These are phyloP conservation scores for Tephrocybe sp. DNA, from an alignment of 768 basidiomycete species.

Conservation along the genomic window DNA sequence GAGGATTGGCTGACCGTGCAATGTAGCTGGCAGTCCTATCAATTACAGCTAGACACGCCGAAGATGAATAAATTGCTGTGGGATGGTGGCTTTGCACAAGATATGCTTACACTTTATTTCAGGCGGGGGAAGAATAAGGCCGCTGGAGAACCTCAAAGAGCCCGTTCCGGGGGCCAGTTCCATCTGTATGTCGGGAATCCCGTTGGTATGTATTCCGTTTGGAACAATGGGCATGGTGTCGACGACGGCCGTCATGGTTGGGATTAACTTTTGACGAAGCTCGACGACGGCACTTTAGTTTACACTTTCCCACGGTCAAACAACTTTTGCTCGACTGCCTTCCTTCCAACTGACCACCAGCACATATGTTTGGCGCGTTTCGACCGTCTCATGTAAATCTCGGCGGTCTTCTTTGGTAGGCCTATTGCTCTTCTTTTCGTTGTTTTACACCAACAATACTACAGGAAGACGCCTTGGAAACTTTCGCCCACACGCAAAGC, in stretches of 20 bases:
- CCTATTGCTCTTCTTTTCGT: neutral
- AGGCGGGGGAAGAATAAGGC: conserved; percentile 93
- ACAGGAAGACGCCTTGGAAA: conserved; percentile 94
- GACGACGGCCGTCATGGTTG: conserved; percentile 47
- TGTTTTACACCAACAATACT: conserved; percentile 5
- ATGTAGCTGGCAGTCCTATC: conserved; percentile 93
- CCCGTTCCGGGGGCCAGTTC: conserved; percentile 27
- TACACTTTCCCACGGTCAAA: conserved; percentile 30
- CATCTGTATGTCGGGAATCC: conserved; percentile 39
- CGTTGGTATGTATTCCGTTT: conserved; percentile 41
- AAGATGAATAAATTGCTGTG: conserved; percentile 8
- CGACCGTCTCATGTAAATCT: conserved; percentile 61
- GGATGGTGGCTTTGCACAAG: conserved; percentile 28
- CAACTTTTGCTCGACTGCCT: conserved; percentile 19
- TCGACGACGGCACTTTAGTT: conserved; percentile 6
- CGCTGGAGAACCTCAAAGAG: conserved; percentile 63
- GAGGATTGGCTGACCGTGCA: conserved; percentile 90
- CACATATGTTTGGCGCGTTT: conserved; percentile 84
- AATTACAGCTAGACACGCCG: conserved; percentile 66
- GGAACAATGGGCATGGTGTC: conserved; percentile 22
- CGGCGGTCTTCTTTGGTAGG: conserved; percentile 85
- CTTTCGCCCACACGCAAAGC: conserved; percentile 90
- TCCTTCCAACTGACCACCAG: conserved; percentile 7
- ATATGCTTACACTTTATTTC: conserved; percentile 84
- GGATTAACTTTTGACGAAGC: conserved; percentile 19